Evolutionary conservation across 345 rosid genomes (phyloP).

Genomic region (Tarenaya hassleriana): DNA sequence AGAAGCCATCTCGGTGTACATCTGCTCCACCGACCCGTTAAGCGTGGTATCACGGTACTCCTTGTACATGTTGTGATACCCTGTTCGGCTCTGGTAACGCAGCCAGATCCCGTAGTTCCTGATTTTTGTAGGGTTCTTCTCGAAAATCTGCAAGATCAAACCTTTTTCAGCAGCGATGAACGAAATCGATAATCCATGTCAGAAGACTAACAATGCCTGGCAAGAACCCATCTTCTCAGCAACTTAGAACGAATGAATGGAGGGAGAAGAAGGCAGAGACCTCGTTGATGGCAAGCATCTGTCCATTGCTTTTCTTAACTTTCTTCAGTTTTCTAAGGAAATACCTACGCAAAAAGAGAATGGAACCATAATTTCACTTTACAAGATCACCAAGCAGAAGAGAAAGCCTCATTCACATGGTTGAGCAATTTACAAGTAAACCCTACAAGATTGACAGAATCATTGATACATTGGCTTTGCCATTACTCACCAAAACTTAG

Average conservation of each 20-base stretch:
- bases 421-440: neutral
- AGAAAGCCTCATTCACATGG: neutral
- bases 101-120: slow-evolving; percentile 57
- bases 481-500: slow-evolving; percentile 50
- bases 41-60: slow-evolving; percentile 53
- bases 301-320: slow-evolving; percentile 51
- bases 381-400: neutral
- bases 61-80: slow-evolving; percentile 54
- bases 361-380: neutral
- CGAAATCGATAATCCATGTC: neutral
- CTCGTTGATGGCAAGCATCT: slow-evolving; percentile 52
- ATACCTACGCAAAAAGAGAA: slow-evolving; percentile 27
- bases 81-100: slow-evolving; percentile 54
- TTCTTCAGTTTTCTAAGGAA: slow-evolving; percentile 44
- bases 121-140: slow-evolving; percentile 54
- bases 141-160: slow-evolving; percentile 36
- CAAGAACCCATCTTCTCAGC: neutral
- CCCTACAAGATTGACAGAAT: neutral
- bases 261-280: slow-evolving; percentile 15
- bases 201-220: neutral
- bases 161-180: neutral
- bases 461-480: neutral
- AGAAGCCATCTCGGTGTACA: slow-evolving; percentile 70
- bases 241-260: neutral
- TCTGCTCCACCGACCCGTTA: slow-evolving; percentile 58